phyloP scores from a whole-genome alignment of 75 land plant genomes.

The Sequoiadendron giganteum region DNA sequence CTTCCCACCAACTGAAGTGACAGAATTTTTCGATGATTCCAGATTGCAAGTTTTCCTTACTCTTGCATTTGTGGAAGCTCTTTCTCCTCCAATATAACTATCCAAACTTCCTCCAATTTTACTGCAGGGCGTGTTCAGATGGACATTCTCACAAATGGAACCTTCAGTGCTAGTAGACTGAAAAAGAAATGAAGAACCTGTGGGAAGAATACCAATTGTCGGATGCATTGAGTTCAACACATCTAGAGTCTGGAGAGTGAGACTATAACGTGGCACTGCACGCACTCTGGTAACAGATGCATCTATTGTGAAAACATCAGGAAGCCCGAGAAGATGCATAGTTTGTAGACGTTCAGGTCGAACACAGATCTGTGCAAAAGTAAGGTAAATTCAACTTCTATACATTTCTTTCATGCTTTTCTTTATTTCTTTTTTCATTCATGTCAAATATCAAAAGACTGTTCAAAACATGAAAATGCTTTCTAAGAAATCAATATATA shows the following conservation, averaged over 20 bases:
- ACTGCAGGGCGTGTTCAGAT: background rate
- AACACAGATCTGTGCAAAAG: constrained; percentile 54
- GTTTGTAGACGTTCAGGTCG: constrained; percentile 77
- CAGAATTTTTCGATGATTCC: background rate
- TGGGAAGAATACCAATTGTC: constrained; percentile 72
- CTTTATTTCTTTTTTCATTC: background rate
- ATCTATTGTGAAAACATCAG: constrained; percentile 56
- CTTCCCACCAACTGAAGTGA: constrained; percentile 20
- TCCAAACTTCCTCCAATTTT: background rate
- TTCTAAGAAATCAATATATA: background rate
- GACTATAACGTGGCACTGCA: constrained; percentile 74
- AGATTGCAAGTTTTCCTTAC: background rate
- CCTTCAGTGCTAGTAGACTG: background rate
- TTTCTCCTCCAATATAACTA: background rate
- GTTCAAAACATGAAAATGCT: background rate
- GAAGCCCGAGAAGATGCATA: constrained; percentile 61
- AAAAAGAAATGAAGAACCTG: constrained; percentile 48
- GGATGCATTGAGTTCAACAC: constrained; percentile 52
- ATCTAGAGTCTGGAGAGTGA: constrained; percentile 47
- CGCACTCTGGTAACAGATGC: constrained; percentile 54
- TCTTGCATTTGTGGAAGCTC: background rate
- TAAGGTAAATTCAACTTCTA: background rate
- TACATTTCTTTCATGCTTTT: background rate
- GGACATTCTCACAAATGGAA: background rate
- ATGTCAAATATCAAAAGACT: background rate